A percentile compares a stretch with the other conserved stretches of the same genome.
Evolutionary conservation across 1,284 basidiomycete genomes (phyloP).

Genomic region (Hemileia vastatrix): DNA sequence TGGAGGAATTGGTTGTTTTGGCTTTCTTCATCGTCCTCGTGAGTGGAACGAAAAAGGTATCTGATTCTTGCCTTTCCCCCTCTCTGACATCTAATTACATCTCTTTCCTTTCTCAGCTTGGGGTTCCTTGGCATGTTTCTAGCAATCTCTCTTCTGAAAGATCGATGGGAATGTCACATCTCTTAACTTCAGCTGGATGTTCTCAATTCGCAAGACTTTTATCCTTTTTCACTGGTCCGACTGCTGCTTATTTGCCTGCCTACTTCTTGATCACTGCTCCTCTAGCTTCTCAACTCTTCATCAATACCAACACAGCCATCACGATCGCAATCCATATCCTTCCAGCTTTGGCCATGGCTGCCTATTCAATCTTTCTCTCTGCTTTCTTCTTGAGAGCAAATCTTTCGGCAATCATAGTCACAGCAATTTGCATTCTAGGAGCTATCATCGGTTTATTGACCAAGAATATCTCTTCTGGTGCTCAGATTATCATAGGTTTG

Average conservation of each 20-base stretch:
- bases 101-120: conserved; percentile 48
- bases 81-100: conserved; percentile 48
- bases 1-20: conserved; percentile 23
- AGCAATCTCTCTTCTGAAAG: too few species aligned
- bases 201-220: conserved; percentile 26
- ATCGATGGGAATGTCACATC: conserved; percentile 26
- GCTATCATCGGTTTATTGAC: conserved; percentile 61
- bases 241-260: conserved; percentile 55
- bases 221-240: conserved; percentile 27
- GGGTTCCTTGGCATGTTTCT: conserved; percentile 57
- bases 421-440: conserved; percentile 57
- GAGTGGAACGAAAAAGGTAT: conserved; percentile 63
- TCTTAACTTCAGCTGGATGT: conserved; percentile 29
- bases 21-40: conserved; percentile 55
- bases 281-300: conserved; percentile 60
- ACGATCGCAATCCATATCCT: conserved; percentile 59
- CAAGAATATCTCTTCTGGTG: conserved; percentile 48
- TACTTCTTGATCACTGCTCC: conserved; percentile 57
- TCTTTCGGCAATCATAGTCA: conserved; percentile 59
- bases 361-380: conserved; percentile 60
- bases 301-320: conserved; percentile 54
- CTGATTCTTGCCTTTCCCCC: conserved; percentile 57
- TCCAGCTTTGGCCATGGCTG: conserved; percentile 57
- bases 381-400: conserved; percentile 63
- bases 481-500: conserved; percentile 56